phyloP scores from a whole-genome alignment of 2,329 filamentous ascomycete genomes.

The Trichoderma sp. region DNA sequence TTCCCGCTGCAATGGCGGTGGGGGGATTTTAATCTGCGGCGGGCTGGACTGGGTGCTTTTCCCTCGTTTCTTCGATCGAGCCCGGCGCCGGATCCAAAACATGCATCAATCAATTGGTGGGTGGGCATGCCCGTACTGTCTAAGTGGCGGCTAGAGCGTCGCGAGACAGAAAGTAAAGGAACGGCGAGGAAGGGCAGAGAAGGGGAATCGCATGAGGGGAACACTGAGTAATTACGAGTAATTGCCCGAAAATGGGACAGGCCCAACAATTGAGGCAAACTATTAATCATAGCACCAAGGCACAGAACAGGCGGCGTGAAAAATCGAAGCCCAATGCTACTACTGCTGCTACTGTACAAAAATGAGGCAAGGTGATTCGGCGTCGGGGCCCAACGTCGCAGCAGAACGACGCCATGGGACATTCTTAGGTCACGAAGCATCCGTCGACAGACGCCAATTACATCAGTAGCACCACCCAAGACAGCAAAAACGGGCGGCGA shows the following conservation, averaged over 20 bases:
- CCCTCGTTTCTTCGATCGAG: background rate
- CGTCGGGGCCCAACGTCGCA: background rate
- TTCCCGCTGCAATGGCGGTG: conserved; percentile 4
- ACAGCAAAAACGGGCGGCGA: background rate
- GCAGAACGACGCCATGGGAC: background rate
- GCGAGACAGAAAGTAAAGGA: background rate
- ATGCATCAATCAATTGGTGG: background rate
- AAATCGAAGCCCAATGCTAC: background rate
- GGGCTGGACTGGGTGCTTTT: background rate
- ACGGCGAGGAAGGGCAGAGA: background rate
- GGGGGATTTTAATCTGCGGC: background rate
- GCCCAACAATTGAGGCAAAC: background rate
- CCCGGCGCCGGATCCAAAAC: background rate
- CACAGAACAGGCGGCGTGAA: background rate
- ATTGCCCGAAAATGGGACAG: background rate
- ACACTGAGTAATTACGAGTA: background rate
- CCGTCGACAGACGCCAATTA: background rate
- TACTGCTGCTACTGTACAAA: too few relatives aligned
- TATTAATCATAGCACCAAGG: background rate
- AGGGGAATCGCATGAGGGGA: background rate
- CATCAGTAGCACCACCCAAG: background rate
- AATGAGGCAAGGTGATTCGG: background rate
- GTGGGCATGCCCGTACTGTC: background rate
- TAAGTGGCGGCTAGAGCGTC: conserved; percentile 11
- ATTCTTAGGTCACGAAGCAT: background rate